Percentiles rank a stretch among this genome's conserved stretches.
Evolutionary conservation across 2,329 filamentous ascomycete species (phyloP).

Genomic region (Fusarium vanettenii): DNA sequence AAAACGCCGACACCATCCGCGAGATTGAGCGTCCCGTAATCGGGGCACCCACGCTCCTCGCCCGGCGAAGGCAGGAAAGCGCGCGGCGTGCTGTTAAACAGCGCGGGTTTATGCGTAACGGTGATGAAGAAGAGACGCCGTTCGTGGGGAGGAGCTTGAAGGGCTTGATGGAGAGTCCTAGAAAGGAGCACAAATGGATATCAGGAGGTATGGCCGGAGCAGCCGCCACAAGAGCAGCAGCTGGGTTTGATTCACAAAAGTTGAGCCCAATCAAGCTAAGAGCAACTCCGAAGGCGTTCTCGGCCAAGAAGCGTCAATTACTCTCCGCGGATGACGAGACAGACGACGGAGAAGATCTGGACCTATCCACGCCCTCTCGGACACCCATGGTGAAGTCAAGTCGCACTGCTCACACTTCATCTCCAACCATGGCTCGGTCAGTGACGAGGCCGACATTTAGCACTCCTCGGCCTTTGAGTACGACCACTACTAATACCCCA

Average conservation of each 20-base stretch:
- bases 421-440: conserved; percentile 20
- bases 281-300: background rate
- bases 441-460: conserved; percentile 16
- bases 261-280: conserved; percentile 25
- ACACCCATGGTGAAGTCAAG: conserved; percentile 6
- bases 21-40: conserved; percentile 65
- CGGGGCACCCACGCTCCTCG: conserved; percentile 46
- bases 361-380: conserved; percentile 32
- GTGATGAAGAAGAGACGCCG: conserved; percentile 21
- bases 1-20: conserved; percentile 64
- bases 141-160: conserved; percentile 51
- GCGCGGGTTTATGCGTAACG: conserved; percentile 26
- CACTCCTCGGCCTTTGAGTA: conserved; percentile 23
- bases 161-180: conserved; percentile 58
- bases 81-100: conserved; percentile 40
- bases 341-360: conserved; percentile 24
- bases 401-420: conserved; percentile 6
- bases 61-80: conserved; percentile 36
- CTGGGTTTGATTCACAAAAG: conserved; percentile 40
- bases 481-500: conserved; percentile 13
- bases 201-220: conserved; percentile 34
- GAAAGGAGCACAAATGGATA: conserved; percentile 46
- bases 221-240: conserved; percentile 42
- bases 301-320: conserved; percentile 27
- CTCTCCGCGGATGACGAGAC: conserved; percentile 28